Percentiles rank a stretch among this genome's conserved stretches.
These are phyloP conservation scores for Hibiscus trionum DNA, from an alignment of 345 rosid species.

Conservation along the genomic window DNA sequence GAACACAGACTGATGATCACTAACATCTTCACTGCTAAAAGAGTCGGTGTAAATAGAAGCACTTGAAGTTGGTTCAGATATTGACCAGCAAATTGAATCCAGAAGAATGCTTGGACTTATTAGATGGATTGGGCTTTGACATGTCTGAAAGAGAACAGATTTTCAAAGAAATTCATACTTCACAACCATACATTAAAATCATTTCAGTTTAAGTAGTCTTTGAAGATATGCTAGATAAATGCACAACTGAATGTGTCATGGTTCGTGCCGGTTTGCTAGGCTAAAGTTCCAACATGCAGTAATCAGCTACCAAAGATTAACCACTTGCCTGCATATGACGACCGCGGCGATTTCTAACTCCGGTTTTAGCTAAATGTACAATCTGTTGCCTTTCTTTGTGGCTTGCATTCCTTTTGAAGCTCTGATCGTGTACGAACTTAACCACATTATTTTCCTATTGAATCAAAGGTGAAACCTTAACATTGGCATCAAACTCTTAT, in stretches of 20 bases:
- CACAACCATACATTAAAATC: background rate
- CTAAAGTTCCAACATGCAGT: background rate
- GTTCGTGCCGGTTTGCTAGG: background rate
- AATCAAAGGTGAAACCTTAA: no score
- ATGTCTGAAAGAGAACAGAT: constrained; percentile 47
- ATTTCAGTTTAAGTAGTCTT: background rate
- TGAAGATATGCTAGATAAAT: background rate
- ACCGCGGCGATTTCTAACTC: constrained; percentile 74
- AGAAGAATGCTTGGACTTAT: constrained; percentile 76
- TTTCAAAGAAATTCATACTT: background rate
- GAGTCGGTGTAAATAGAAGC: constrained; percentile 73
- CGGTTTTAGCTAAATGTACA: constrained; percentile 54
- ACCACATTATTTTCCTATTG: constrained; percentile 20
- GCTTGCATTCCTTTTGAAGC: constrained; percentile 24
- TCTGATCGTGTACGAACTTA: constrained; percentile 23
- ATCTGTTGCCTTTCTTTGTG: constrained; percentile 47
- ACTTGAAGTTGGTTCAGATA: constrained; percentile 78
- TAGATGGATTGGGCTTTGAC: constrained; percentile 76
- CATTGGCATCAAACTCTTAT: no score
- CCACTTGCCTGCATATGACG: constrained; percentile 62
- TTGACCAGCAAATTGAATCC: constrained; percentile 89
- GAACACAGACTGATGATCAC: constrained; percentile 40
- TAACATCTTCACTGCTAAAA: constrained; percentile 39
- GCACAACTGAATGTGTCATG: background rate
- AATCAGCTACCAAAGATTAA: background rate